Base-by-base conservation (phyloP, 1,284 basidiomycete genomes). In the Cryptococcus sp. region DNA sequence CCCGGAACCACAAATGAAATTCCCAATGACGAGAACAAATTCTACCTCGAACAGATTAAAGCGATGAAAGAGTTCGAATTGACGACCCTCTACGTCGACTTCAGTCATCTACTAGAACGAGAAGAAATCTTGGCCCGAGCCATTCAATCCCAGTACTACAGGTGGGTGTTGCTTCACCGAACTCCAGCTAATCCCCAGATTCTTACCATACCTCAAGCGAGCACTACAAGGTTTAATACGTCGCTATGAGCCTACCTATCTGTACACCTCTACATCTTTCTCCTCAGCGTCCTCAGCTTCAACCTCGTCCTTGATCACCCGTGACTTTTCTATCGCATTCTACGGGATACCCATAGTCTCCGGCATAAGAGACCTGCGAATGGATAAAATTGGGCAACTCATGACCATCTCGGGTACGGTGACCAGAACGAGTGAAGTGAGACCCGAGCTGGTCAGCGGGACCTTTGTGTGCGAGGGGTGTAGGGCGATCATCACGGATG, bases 41-140 rank as follows among this genome's bases (percentile, higher is more conserved):
- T 88, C 61, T 97, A 98, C 74, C 81, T 98, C 62, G 86, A 90
- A 57, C 93, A 96, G 78, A 89, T 98, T 67, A 86, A 88, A 70
- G 87, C 86, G 37, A 90, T 98, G 88, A 86, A 88, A 59, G 89
- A 95, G 72, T 92, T 89, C 72, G 87, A 93, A 71, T 82, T 95
- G 52, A 91, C 91, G 2, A 98, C 95, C 0, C 86, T 99, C 66
- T 98, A 96, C 70, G 88, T 98, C 74, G 94, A 98, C 79, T 98
- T 88, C 62, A 84, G 85, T 11, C 94, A 99, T 73, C 82, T 98
- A 30, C 83, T 97, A 30, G 85, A 88, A 68, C 83, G 86, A 55
- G 93, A 98, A 72, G 91, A 94, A 63, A 86, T 94, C 1, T 85
- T 98, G 8, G 93, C 94, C 0, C 84, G 88, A 56, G 94, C 95